Conservation (phyloP, 306 rosid genomes). For the Ormosia semicastrata region DNA sequence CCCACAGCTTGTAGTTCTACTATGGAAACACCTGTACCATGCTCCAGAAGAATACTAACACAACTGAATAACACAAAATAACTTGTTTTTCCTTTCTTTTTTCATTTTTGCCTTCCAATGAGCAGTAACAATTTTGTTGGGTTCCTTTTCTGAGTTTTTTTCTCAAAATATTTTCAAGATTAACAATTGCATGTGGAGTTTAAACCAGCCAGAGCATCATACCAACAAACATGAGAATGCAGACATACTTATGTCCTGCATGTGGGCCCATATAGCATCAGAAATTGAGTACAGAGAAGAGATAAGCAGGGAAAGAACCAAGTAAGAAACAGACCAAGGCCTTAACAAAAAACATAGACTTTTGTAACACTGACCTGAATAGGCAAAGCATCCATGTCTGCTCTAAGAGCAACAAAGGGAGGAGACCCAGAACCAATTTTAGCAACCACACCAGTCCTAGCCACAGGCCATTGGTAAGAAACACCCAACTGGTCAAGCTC, state of each 20-base stretch:
- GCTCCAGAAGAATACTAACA: neutral
- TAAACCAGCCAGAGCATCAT: neutral
- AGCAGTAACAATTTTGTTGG: neutral
- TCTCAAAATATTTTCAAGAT: neutral
- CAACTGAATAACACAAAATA: neutral
- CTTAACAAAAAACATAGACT: neutral
- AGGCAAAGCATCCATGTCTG: conserved; percentile 96
- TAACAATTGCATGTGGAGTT: neutral
- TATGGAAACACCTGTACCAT: neutral
- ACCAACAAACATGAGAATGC: conserved; percentile 8
- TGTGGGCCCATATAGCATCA: neutral
- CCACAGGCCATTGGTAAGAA: conserved; percentile 78
- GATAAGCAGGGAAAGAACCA: neutral
- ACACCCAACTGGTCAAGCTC: conserved; percentile 71
- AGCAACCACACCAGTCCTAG: conserved; percentile 76
- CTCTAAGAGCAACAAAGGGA: conserved; percentile 87
- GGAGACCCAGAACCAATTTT: conserved; percentile 74
- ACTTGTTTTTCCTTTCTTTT: neutral
- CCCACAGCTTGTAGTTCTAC: neutral
- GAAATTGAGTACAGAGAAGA: neutral
- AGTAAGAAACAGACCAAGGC: neutral
- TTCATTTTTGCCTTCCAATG: neutral
- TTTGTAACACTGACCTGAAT: conserved; percentile 54
- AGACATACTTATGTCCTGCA: neutral
- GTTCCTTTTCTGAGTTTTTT: neutral